Percentiles rank a stretch among this genome's conserved stretches.
Conservation (phyloP, 1,139 yeast species). For the Meyerozyma athensensis region DNA sequence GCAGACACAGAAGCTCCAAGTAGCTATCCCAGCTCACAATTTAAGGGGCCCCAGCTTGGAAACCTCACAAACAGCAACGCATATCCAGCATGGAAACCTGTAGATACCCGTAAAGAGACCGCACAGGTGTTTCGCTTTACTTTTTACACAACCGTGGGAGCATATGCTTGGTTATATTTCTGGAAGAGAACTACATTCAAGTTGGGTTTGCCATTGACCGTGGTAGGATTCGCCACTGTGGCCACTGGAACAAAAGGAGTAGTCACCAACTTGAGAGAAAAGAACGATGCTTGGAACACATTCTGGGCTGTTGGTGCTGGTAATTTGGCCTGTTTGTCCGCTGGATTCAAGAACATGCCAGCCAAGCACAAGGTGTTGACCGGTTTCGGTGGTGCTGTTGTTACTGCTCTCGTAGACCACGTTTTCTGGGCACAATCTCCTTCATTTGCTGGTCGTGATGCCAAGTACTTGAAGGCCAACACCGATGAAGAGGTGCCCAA, state of each 20-base stretch:
- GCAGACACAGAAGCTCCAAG: constrained; percentile 11
- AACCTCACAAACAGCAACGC: constrained; percentile 37
- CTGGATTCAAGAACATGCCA: constrained; percentile 41
- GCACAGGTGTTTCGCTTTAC: constrained; percentile 36
- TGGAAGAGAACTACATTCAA: constrained; percentile 47
- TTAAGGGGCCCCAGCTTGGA: constrained; percentile 40
- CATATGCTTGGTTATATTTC: constrained; percentile 45
- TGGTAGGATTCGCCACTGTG: constrained; percentile 39
- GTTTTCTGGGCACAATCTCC: constrained; percentile 42
- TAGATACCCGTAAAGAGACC: constrained; percentile 42
- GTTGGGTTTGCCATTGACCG: constrained; percentile 37
- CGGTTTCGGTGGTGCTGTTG: constrained; percentile 38
- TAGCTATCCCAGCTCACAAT: constrained; percentile 32
- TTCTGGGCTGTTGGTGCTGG: constrained; percentile 44
- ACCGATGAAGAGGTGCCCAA: constrained; percentile 31
- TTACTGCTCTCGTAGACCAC: constrained; percentile 38
- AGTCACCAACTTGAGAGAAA: constrained; percentile 42
- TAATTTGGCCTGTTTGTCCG: constrained; percentile 37
- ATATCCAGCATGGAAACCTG: constrained; percentile 43
- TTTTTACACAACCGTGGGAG: constrained; percentile 44
- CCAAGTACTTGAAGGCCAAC: constrained; percentile 33
- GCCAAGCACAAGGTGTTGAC: constrained; percentile 39
- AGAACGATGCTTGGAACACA: constrained; percentile 47
- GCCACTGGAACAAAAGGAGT: constrained; percentile 40
- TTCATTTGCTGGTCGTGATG: constrained; percentile 36